phyloP scores from a whole-genome alignment of 306 rosid species.

The Carpinus fangiana region DNA sequence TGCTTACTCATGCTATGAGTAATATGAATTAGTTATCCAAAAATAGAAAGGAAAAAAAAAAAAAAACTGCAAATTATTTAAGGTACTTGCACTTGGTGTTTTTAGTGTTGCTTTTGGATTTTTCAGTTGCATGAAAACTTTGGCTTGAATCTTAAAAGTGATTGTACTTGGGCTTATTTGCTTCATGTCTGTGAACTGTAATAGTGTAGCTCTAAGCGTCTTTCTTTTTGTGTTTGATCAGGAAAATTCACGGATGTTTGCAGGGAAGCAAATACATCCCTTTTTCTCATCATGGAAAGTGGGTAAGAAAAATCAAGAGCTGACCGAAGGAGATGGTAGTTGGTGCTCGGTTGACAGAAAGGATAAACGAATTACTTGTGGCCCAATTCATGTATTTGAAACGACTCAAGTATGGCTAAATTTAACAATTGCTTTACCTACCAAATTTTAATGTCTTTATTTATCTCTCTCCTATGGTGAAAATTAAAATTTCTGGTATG shows the following conservation, averaged over 20 bases:
- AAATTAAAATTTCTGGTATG: slow-evolving; percentile 31
- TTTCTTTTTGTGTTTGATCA: slow-evolving; percentile 31
- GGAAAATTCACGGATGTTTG: slow-evolving; percentile 71
- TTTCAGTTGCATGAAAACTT: background rate
- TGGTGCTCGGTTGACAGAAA: slow-evolving; percentile 23
- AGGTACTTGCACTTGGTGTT: background rate
- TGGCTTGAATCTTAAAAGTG: slow-evolving; percentile 13
- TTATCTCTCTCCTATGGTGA: slow-evolving; percentile 14
- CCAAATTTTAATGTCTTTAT: background rate
- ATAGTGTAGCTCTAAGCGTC: slow-evolving; percentile 9
- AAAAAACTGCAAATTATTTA: background rate
- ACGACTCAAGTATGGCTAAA: slow-evolving; percentile 43
- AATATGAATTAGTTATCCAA: background rate
- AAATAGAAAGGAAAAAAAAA: background rate
- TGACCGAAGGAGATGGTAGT: slow-evolving; percentile 28
- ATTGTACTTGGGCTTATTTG: slow-evolving; percentile 6
- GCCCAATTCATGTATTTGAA: slow-evolving; percentile 80
- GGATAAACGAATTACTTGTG: slow-evolving; percentile 28
- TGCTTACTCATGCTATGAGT: background rate
- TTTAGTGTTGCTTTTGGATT: background rate
- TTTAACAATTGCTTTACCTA: slow-evolving; percentile 3
- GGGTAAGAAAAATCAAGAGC: slow-evolving; percentile 46
- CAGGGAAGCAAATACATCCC: slow-evolving; percentile 72
- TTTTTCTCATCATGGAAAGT: slow-evolving; percentile 57
- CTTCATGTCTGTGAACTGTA: background rate